Evolutionary conservation across 2,329 filamentous ascomycete species (phyloP).

Genomic region (Ophiostoma angusticollis): DNA sequence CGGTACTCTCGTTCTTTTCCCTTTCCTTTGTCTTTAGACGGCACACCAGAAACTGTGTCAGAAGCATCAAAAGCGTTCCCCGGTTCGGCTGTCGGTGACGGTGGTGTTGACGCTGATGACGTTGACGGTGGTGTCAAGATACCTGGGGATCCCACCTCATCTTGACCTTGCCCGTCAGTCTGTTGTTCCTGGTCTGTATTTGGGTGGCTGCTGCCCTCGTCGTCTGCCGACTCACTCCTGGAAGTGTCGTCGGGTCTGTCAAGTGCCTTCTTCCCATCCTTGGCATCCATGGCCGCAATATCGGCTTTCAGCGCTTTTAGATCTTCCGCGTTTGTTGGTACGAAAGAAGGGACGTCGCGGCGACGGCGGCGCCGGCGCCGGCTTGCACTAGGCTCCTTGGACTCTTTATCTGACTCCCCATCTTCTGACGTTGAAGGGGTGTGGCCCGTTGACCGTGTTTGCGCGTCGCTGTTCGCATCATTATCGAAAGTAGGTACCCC

Average conservation of each 20-base stretch:
- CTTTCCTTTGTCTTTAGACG: slow-evolving; percentile 9
- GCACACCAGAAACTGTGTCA: slow-evolving; percentile 10
- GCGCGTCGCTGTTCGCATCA: neutral
- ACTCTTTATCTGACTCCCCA: slow-evolving; percentile 1
- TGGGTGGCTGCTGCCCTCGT: neutral
- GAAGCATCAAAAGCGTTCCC: slow-evolving; percentile 6
- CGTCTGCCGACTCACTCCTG: neutral
- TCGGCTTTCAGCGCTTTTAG: slow-evolving; percentile 23
- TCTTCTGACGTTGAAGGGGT: slow-evolving; percentile 9
- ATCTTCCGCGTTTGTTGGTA: slow-evolving; percentile 39
- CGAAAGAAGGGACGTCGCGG: slow-evolving; percentile 31
- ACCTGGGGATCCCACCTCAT: slow-evolving; percentile 9
- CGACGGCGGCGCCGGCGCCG: slow-evolving; percentile 22
- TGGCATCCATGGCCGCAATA: slow-evolving; percentile 8
- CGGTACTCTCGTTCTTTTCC: slow-evolving; percentile 2
- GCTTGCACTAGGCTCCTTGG: slow-evolving; percentile 18
- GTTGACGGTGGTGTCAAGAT: slow-evolving; percentile 12
- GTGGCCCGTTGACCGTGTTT: neutral
- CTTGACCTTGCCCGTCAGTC: neutral
- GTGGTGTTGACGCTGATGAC: slow-evolving; percentile 10
- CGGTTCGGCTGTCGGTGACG: slow-evolving; percentile 20
- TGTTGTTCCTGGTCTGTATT: neutral
- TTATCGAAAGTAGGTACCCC: neutral
- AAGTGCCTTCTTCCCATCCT: neutral
- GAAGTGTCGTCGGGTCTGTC: neutral